phyloP scores from a whole-genome alignment of 1,139 yeast species.

The Taphrina pruni region DNA sequence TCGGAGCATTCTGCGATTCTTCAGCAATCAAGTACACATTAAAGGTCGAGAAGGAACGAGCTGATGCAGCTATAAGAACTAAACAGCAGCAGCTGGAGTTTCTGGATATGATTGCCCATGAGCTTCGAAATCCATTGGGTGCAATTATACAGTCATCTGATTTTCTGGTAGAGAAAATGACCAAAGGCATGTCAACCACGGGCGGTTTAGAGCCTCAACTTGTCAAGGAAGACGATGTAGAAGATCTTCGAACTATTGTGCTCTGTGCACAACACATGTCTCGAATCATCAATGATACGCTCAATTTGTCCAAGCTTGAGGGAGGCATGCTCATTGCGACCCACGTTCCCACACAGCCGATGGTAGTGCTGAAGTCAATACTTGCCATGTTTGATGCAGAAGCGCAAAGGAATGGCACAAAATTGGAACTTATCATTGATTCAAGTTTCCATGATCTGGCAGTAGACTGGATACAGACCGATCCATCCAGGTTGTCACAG shows the following conservation, averaged over 20 bases:
- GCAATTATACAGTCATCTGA: conserved; percentile 44
- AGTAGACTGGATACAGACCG: conserved; percentile 44
- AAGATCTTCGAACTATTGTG: conserved; percentile 42
- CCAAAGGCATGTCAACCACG: background rate
- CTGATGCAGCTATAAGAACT: conserved; percentile 46
- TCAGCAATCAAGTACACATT: conserved; percentile 22
- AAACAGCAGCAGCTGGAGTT: conserved; percentile 46
- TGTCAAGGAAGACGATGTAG: conserved; percentile 19
- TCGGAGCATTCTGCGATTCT: conserved; percentile 22
- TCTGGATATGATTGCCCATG: conserved; percentile 46
- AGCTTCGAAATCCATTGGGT: conserved; percentile 45
- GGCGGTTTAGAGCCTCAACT: background rate
- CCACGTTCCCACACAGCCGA: conserved; percentile 44
- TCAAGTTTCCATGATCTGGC: conserved; percentile 32
- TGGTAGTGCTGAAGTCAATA: conserved; percentile 42
- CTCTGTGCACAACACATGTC: conserved; percentile 46
- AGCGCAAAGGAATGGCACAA: conserved; percentile 37
- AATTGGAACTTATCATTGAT: conserved; percentile 40
- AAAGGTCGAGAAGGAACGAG: conserved; percentile 43
- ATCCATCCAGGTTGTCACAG: conserved; percentile 55
- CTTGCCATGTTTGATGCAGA: conserved; percentile 46
- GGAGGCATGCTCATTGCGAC: conserved; percentile 45
- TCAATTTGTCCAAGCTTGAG: conserved; percentile 45
- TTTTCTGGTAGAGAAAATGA: conserved; percentile 27
- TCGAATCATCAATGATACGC: conserved; percentile 45